A percentile compares a stretch with the other conserved stretches of the same genome.
Conservation (phyloP, 805 yeast species). For the Candida pseudoglaebosa region DNA sequence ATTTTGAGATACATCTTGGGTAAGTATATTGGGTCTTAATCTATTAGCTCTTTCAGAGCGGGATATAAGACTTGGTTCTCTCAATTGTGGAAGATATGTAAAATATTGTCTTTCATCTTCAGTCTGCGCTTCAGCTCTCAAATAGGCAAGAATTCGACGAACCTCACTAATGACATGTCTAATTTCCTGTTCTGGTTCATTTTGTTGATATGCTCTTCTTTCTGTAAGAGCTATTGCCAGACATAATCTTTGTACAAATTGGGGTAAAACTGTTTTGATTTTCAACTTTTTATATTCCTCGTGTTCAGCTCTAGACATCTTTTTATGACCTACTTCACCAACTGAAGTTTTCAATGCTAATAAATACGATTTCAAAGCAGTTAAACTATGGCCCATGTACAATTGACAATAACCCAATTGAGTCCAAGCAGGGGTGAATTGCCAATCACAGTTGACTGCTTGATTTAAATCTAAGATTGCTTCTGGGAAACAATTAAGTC, state of each 20-base stretch:
- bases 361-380: constrained; percentile 31
- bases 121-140: constrained; percentile 19
- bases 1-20: constrained; percentile 35
- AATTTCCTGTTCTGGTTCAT: constrained; percentile 22
- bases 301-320: constrained; percentile 12
- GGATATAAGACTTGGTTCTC: constrained; percentile 20
- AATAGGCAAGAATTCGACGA: constrained; percentile 22
- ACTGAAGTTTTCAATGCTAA: constrained; percentile 24
- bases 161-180: constrained; percentile 20
- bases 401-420: constrained; percentile 42
- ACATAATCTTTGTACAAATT: constrained; percentile 32
- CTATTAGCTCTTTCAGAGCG: constrained; percentile 28
- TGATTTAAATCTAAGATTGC: constrained; percentile 33
- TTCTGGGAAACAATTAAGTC: constrained; percentile 37
- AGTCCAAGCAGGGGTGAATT: constrained; percentile 40
- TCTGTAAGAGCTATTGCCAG: constrained; percentile 33
- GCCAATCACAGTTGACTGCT: constrained; percentile 27
- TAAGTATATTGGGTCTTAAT: constrained; percentile 32
- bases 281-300: constrained; percentile 20
- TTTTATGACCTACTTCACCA: constrained; percentile 29
- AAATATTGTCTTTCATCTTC: constrained; percentile 23
- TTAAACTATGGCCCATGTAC: constrained; percentile 34
- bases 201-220: constrained; percentile 35
- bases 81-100: constrained; percentile 22
- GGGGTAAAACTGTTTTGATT: constrained; percentile 28